These are phyloP conservation scores for Plantago elongata DNA, from an alignment of 257 asterid species.

Conservation along the genomic window DNA sequence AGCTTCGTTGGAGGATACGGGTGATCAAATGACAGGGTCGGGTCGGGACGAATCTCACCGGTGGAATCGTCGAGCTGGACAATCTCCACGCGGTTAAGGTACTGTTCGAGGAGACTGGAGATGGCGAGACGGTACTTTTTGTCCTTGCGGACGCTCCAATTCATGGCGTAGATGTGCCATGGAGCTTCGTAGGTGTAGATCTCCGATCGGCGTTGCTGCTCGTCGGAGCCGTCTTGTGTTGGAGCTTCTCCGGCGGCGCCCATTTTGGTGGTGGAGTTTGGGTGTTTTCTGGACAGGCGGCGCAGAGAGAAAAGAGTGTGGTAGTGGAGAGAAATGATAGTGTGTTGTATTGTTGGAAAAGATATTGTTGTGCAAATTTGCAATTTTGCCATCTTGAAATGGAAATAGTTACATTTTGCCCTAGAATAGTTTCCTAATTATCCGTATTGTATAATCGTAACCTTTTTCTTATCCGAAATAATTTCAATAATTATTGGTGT, in stretches of 20 bases:
- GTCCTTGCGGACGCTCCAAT: constrained; percentile 92
- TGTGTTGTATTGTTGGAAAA: neutral
- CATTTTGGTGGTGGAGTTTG: constrained; percentile 27
- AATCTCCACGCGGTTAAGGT: constrained; percentile 76
- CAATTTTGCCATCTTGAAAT: too few species aligned
- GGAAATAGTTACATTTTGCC: too few species aligned
- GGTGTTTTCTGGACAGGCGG: neutral
- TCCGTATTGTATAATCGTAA: too few species aligned
- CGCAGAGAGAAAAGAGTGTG: too few species aligned
- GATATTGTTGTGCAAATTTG: too few species aligned
- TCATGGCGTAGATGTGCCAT: constrained; percentile 96
- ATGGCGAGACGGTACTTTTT: constrained; percentile 86
- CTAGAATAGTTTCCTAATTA: too few species aligned
- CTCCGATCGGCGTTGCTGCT: constrained; percentile 95
- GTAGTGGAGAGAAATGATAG: too few species aligned
- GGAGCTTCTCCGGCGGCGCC: constrained; percentile 68
- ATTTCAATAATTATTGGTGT: too few species aligned
- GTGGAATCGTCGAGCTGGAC: constrained; percentile 82
- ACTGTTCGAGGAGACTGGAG: constrained; percentile 77
- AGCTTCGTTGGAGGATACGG: constrained; percentile 94
- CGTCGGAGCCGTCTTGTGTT: constrained; percentile 80
- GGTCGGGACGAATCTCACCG: constrained; percentile 83
- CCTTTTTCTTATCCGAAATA: too few species aligned
- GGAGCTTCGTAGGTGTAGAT: constrained; percentile 98
- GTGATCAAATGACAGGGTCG: constrained; percentile 77